phyloP scores from a whole-genome alignment of 1,139 yeast genomes.

The Sugiyamaella paludigena region DNA sequence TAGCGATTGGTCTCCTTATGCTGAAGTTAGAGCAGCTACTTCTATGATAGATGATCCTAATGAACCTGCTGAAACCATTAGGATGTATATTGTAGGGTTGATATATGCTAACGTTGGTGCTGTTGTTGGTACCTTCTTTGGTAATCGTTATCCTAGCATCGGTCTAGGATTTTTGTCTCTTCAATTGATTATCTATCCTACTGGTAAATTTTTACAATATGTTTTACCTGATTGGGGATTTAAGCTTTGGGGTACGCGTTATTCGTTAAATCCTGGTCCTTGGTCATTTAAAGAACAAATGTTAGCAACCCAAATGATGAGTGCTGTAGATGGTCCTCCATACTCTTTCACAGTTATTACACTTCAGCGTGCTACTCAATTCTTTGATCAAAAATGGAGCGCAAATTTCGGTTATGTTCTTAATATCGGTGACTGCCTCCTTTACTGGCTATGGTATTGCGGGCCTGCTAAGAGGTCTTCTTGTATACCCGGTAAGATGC shows the following conservation, averaged over 20 bases:
- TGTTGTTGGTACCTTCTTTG: slow-evolving; percentile 52
- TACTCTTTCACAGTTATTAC: slow-evolving; percentile 39
- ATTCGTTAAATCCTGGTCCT: slow-evolving; percentile 54
- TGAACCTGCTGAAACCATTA: slow-evolving; percentile 45
- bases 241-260: slow-evolving; percentile 39
- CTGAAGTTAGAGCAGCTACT: slow-evolving; percentile 45
- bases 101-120: slow-evolving; percentile 39
- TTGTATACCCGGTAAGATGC: slow-evolving; percentile 37
- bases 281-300: slow-evolving; percentile 70
- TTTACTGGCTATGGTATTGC: slow-evolving; percentile 54
- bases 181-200: slow-evolving; percentile 44
- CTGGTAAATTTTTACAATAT: slow-evolving; percentile 48
- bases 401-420: slow-evolving; percentile 43
- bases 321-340: slow-evolving; percentile 43
- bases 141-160: slow-evolving; percentile 51
- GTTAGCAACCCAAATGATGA: slow-evolving; percentile 50
- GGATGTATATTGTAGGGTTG: slow-evolving; percentile 44
- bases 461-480: slow-evolving; percentile 44
- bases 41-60: slow-evolving; percentile 46
- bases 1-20: slow-evolving; percentile 45
- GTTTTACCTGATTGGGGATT: slow-evolving; percentile 50
- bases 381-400: slow-evolving; percentile 28
- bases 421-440: slow-evolving; percentile 53
- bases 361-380: slow-evolving; percentile 31
- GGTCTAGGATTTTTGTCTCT: slow-evolving; percentile 47